These are phyloP conservation scores for Hanseniaspora vineae DNA, from an alignment of 805 yeast species.

Conservation along the genomic window DNA sequence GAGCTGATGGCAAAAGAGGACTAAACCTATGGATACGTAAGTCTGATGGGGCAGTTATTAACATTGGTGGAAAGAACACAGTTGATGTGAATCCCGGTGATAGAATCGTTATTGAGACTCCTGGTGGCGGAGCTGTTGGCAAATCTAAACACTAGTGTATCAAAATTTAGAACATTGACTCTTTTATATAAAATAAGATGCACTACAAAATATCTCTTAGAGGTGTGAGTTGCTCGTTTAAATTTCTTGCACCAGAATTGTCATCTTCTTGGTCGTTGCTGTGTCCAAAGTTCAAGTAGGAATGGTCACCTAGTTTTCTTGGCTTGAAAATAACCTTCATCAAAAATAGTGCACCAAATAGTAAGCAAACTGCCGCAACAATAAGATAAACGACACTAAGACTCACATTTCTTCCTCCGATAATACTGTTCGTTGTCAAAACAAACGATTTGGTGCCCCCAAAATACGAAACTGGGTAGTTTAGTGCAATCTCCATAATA, in stretches of 20 bases:
- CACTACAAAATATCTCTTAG: conserved; percentile 12
- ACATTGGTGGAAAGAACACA: conserved; percentile 63
- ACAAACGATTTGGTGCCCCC: conserved; percentile 86
- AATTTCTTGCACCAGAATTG: background rate
- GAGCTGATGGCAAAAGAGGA: conserved; percentile 65
- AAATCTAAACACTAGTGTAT: background rate
- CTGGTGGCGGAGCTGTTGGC: conserved; percentile 32
- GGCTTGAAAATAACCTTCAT: conserved; percentile 75
- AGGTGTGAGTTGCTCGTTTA: conserved; percentile 5
- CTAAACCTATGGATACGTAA: conserved; percentile 39
- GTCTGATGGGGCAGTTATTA: conserved; percentile 24
- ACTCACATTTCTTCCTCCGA: conserved; percentile 81
- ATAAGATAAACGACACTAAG: conserved; percentile 76
- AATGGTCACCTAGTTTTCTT: conserved; percentile 73
- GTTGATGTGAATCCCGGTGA: conserved; percentile 49
- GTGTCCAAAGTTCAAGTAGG: conserved; percentile 36
- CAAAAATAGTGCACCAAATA: conserved; percentile 64
- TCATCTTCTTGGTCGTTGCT: conserved; percentile 3
- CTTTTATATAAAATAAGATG: too few relatives aligned
- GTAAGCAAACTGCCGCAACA: conserved; percentile 64
- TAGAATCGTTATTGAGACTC: conserved; percentile 52
- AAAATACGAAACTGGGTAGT: conserved; percentile 70
- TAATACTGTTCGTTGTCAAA: conserved; percentile 64
- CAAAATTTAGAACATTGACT: too few relatives aligned
- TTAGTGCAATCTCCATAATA: conserved; percentile 49